Percentiles rank a stretch among this genome's conserved stretches.
These are phyloP conservation scores for Chamaecyparis obtusa DNA, from an alignment of 75 land plant species.

Conservation along the genomic window DNA sequence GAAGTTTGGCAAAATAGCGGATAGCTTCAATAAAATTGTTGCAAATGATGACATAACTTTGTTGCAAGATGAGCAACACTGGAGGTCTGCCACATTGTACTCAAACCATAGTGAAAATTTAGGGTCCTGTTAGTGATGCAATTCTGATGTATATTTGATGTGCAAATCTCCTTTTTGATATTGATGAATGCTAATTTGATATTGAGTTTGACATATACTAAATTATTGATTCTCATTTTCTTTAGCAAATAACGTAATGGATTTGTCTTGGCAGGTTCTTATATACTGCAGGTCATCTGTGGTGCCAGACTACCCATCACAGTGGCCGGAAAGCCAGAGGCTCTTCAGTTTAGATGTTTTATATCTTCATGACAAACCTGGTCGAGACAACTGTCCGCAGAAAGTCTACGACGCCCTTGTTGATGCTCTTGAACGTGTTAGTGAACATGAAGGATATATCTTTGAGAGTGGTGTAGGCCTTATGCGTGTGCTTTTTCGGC, in stretches of 20 bases:
- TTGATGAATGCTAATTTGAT: neutral
- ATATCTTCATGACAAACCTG: slow-evolving; percentile 94
- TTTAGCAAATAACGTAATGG: slow-evolving; percentile 2
- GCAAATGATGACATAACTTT: neutral
- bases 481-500: slow-evolving; percentile 62
- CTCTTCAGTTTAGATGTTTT: slow-evolving; percentile 77
- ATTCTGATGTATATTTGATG: slow-evolving; percentile 6
- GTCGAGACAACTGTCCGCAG: slow-evolving; percentile 86
- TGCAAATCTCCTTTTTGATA: neutral
- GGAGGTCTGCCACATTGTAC: slow-evolving; percentile 6
- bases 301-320: slow-evolving; percentile 34
- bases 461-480: slow-evolving; percentile 82
- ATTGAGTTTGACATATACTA: neutral
- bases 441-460: slow-evolving; percentile 83
- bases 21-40: neutral
- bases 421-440: slow-evolving; percentile 82
- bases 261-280: slow-evolving; percentile 50
- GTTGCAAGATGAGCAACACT: neutral
- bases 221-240: neutral
- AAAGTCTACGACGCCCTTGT: slow-evolving; percentile 86
- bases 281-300: slow-evolving; percentile 86
- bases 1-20: neutral
- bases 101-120: neutral
- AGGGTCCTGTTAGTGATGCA: neutral
- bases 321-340: slow-evolving; percentile 57